Base-by-base conservation (phyloP, 176 grass and related monocot species). In the Stipa capillata region DNA sequence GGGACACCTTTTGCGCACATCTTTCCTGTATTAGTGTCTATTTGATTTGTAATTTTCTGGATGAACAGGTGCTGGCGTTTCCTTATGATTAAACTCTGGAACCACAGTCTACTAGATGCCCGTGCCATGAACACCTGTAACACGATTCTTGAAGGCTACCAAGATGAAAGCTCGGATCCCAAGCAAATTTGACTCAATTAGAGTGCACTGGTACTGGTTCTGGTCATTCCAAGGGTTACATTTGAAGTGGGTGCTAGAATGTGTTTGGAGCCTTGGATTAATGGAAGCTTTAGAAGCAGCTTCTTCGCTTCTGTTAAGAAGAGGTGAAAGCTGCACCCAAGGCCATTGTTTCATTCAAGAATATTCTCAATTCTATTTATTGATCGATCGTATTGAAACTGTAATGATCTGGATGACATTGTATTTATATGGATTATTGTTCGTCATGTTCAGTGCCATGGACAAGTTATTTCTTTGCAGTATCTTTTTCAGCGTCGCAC, bases 1-100 rank as follows among this genome's bases (percentile, higher is more conserved):
- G 20, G 34, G 5, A 17, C 27, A 45, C 55, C 55, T 81, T 65
- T 50, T 51, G 27, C 3, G 31, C 12, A 7, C 4, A 27, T 75
- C 54, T 12, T 34, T 48, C 18, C 17, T 72, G 5, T 71, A 20
- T n/a, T 60, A 39, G 0, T 32, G 24, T 51, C 67, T 69, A 75
- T 85, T 42, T 69, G 28, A 56, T 53, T 61, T 63, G 18, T 8
- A 70, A 72, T 43, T 75, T 69, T 23, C 21, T 77, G 48, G 2
- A 53, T 78, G 44, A 74, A 68, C 82, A 99, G 96, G 96, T 80
- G 86, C 25, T 99, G 97, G 92, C 91, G 84, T 52, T 82, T 93
- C 54, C 87, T 99, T 69, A 99, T 99, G 92, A 89, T 96, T 67
- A 99, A 99, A 88, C 88, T 99, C 27, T 99, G 97, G 90, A 99